Percentiles rank a stretch among this genome's conserved stretches.
Conservation (phyloP, 768 basidiomycete genomes). For the Terana coerulea region DNA sequence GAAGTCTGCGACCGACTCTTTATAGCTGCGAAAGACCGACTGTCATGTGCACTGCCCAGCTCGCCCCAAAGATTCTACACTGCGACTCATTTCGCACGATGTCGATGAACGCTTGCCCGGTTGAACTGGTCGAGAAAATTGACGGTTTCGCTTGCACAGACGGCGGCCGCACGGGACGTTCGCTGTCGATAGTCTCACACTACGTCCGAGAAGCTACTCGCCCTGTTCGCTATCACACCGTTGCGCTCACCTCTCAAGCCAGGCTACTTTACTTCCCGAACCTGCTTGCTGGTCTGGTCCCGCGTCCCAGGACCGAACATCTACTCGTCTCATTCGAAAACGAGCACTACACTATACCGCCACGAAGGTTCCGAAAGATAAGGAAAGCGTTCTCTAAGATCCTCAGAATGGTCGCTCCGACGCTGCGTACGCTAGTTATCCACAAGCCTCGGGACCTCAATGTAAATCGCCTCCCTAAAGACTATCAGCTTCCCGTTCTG, state of each 20-base stretch:
- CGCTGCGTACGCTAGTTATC: neutral
- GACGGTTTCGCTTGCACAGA: neutral
- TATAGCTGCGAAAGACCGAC: too few species aligned
- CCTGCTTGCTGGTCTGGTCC: neutral
- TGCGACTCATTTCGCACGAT: too few species aligned
- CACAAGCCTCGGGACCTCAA: neutral
- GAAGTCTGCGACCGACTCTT: too few species aligned
- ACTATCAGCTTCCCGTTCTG: neutral
- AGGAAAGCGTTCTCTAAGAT: neutral
- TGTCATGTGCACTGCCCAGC: too few species aligned
- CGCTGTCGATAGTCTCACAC: neutral
- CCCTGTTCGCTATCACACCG: neutral
- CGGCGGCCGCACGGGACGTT: neutral
- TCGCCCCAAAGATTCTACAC: too few species aligned
- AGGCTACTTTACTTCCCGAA: neutral
- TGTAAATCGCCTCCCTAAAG: neutral
- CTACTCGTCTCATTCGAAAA: neutral
- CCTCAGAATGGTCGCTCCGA: neutral
- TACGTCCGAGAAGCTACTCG: too few species aligned
- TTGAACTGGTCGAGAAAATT: neutral
- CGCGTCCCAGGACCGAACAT: neutral
- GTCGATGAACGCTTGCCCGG: neutral
- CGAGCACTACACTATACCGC: neutral
- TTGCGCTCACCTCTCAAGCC: neutral
- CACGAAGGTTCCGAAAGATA: neutral